phyloP scores from a whole-genome alignment of 1,139 yeast genomes.

The Geotrichum australiense region DNA sequence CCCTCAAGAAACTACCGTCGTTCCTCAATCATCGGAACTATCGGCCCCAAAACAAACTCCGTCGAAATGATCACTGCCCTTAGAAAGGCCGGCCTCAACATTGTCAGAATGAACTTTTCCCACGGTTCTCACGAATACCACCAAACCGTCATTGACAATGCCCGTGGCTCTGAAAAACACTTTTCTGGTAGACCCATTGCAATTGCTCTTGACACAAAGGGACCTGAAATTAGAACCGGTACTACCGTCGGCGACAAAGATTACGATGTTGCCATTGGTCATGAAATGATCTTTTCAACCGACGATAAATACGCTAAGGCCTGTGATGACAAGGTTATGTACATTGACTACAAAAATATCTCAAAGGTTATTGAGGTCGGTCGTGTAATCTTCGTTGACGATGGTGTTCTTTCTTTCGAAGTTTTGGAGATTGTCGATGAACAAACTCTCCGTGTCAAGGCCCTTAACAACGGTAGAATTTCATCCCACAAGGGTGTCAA shows the following conservation, averaged over 20 bases:
- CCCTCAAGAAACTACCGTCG: slow-evolving; percentile 87
- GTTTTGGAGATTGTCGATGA: slow-evolving; percentile 77
- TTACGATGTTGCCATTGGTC: slow-evolving; percentile 74
- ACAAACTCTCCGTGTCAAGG: slow-evolving; percentile 73
- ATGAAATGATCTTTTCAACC: slow-evolving; percentile 89
- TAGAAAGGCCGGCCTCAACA: slow-evolving; percentile 95
- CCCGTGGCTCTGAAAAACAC: slow-evolving; percentile 84
- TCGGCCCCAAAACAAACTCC: slow-evolving; percentile 93
- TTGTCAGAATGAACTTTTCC: slow-evolving; percentile 97
- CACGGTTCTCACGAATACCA: slow-evolving; percentile 98
- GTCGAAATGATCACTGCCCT: slow-evolving; percentile 78
- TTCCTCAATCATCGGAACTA: slow-evolving; percentile 95
- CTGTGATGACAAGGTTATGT: slow-evolving; percentile 78
- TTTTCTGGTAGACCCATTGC: slow-evolving; percentile 96
- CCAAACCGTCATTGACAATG: slow-evolving; percentile 91
- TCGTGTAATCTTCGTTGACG: slow-evolving; percentile 88
- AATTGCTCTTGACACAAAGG: slow-evolving; percentile 97
- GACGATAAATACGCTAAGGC: slow-evolving; percentile 67
- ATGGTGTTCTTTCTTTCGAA: slow-evolving; percentile 94
- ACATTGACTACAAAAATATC: slow-evolving; percentile 89
- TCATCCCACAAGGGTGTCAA: slow-evolving; percentile 98
- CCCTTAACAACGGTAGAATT: slow-evolving; percentile 91
- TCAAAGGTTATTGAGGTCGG: slow-evolving; percentile 87
- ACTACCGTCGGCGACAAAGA: slow-evolving; percentile 74
- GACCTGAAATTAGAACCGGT: slow-evolving; percentile 99